A percentile compares a stretch with the other conserved stretches of the same genome.
phyloP scores from a whole-genome alignment of 2,329 filamentous ascomycete species.

The Diaporthe ampelina region DNA sequence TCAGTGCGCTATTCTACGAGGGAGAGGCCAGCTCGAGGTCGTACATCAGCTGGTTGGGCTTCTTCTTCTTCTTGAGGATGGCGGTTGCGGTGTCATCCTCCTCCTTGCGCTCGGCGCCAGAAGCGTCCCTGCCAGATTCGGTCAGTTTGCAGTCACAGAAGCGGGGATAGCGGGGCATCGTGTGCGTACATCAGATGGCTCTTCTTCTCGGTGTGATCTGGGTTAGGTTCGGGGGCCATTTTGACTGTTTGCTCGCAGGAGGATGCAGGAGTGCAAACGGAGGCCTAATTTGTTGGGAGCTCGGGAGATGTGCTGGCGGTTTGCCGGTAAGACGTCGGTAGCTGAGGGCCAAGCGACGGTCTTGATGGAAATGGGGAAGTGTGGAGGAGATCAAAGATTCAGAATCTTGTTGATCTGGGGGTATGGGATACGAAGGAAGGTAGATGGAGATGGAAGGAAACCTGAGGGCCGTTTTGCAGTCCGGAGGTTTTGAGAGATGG shows the following conservation, averaged over 20 bases:
- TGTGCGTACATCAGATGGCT: slow-evolving; percentile 81
- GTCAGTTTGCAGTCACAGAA: slow-evolving; percentile 2
- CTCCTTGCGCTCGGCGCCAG: slow-evolving; percentile 89
- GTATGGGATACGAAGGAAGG: slow-evolving; percentile 16
- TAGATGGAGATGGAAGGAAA: slow-evolving; percentile 22
- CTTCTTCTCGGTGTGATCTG: slow-evolving; percentile 78
- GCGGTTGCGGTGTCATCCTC: slow-evolving; percentile 94
- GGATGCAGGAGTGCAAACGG: slow-evolving; percentile 35
- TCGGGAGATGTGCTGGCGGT: slow-evolving; percentile 31
- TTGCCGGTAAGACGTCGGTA: slow-evolving; percentile 30
- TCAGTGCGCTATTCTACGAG: slow-evolving; percentile 42
- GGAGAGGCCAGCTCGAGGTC: slow-evolving; percentile 28
- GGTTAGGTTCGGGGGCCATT: slow-evolving; percentile 76
- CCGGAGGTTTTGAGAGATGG: slow-evolving; percentile 21
- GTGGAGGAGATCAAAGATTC: slow-evolving; percentile 27
- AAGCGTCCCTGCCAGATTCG: slow-evolving; percentile 77
- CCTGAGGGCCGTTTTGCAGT: slow-evolving; percentile 20
- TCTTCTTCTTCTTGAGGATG: slow-evolving; percentile 99
- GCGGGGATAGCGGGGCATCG: slow-evolving; percentile 30
- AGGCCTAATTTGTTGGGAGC: slow-evolving; percentile 31
- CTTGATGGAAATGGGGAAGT: background rate
- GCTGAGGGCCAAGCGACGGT: slow-evolving; percentile 32
- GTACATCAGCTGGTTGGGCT: slow-evolving; percentile 98
- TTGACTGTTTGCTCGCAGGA: slow-evolving; percentile 55
- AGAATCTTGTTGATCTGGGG: slow-evolving; percentile 17